A percentile compares a stretch with the other conserved stretches of the same genome.
Conservation (phyloP, 345 rosid species). For the Adansonia digitata region DNA sequence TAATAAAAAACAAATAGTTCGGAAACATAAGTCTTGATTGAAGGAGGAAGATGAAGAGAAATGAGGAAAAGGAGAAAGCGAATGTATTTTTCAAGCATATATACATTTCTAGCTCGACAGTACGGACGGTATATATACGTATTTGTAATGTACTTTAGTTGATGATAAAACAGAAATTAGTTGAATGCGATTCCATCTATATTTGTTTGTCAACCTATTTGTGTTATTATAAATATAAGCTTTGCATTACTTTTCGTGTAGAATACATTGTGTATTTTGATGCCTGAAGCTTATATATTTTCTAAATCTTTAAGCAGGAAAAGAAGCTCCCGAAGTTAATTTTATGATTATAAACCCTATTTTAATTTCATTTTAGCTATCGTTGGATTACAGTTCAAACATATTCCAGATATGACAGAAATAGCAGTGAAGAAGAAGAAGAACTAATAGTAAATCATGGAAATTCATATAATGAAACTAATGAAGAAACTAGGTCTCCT, state of each 20-base stretch:
- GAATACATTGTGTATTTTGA: neutral
- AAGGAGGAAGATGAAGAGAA: no score
- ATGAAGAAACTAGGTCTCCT: neutral
- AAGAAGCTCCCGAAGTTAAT: neutral
- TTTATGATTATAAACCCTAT: no score
- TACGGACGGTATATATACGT: no score
- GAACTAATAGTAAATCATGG: neutral
- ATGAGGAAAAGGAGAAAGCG: no score
- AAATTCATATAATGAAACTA: neutral
- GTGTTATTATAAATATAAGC: no score
- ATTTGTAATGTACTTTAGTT: no score
- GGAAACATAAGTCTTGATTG: no score
- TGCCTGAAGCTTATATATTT: neutral
- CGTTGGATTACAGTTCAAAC: no score
- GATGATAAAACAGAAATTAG: neutral
- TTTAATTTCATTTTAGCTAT: no score
- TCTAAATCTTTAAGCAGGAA: neutral
- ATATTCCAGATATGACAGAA: neutral
- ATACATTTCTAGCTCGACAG: no score
- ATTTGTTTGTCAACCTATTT: neutral
- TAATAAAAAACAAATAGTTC: no score
- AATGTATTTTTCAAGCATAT: no score
- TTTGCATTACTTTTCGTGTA: neutral
- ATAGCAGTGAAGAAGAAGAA: neutral
- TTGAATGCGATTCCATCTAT: neutral